Evolutionary conservation across 208 protist genomes (phyloP), one percentile per base, ranked within the genome.

Genomic region (Leishmania braziliensis): DNA sequence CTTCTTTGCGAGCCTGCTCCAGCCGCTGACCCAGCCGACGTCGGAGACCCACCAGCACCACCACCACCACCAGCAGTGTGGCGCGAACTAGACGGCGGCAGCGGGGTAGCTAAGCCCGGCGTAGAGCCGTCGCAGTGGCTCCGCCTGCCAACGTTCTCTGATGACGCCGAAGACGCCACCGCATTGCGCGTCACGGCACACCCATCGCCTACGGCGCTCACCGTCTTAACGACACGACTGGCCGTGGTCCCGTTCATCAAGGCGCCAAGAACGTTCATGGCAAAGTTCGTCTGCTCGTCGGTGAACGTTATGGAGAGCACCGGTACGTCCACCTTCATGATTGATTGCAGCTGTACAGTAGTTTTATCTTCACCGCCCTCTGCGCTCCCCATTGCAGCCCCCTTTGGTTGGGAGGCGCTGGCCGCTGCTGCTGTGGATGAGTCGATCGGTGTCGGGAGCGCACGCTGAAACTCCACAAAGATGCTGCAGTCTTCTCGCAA

Each of bases 251-350:
- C 75, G 51, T 88, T 83, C 53, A 90, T 29, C 46, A 94, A 86
- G 8, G 88, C 87, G 0, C 92, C 94, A 6, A 93, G 72, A 23
- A 96, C 84, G 60, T 95, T 91, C 77, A 97, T 86, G 29, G 90
- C 43, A 43, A 89, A 92, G 65, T 90, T 75, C 33, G 90, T 81
- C 83, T 97, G 94, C 48, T 62, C 71, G 69, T 87, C 76, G 4
- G 90, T 83, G 63, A 90, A 79, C 69, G 71, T 82, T 81, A 88
- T 82, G 29, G 75, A 66, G 9, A 90, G 60, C 23, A 84, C 66
- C 6, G 78, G 68, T 66, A 88, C 71, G n/a, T 83, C 77, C 18
- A 90, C 60, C 72, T 74, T 79, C 62, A 86, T 71, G n/a, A 88
- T 58, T 46, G 79, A 80, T 43, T 71, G 72, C 66, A 73, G 69